Percentiles rank a stretch among this genome's conserved stretches.
Conservation (phyloP, 2,329 filamentous ascomycete species). For the Xylaria multiplex region DNA sequence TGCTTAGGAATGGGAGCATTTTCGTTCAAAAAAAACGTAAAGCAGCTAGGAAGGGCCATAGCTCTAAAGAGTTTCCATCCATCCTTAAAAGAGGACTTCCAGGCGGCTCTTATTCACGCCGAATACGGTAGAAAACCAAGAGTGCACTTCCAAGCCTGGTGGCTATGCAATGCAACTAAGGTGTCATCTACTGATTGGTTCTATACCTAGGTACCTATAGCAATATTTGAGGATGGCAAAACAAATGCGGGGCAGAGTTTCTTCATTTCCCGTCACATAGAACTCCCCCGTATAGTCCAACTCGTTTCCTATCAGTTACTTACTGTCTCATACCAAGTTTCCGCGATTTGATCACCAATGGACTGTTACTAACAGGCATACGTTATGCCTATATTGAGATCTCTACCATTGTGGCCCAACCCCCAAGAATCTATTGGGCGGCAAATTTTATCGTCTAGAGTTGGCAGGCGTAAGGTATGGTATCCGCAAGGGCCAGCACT, state of each 20-base stretch:
- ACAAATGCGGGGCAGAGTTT: not conserved
- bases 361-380: not conserved
- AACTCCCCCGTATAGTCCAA: no score
- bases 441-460: conserved; percentile 17
- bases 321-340: no score
- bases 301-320: no score
- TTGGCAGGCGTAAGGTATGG: conserved; percentile 26
- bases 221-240: not conserved
- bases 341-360: not conserved
- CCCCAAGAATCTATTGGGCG: conserved; percentile 26
- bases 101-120: no score
- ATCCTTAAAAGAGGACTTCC: not conserved
- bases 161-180: conserved; percentile 14
- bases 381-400: conserved; percentile 19
- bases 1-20: conserved; percentile 6
- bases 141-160: conserved; percentile 9
- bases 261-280: not conserved
- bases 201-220: not conserved
- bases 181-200: not conserved
- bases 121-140: no score
- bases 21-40: not conserved
- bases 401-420: conserved; percentile 23
- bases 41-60: not conserved
- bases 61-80: not conserved
- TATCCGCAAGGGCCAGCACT: conserved; percentile 25